A percentile compares a stretch with the other conserved stretches of the same genome.
Conservation (phyloP, 805 yeast genomes). For the Nakazawaea wickerhamii region DNA sequence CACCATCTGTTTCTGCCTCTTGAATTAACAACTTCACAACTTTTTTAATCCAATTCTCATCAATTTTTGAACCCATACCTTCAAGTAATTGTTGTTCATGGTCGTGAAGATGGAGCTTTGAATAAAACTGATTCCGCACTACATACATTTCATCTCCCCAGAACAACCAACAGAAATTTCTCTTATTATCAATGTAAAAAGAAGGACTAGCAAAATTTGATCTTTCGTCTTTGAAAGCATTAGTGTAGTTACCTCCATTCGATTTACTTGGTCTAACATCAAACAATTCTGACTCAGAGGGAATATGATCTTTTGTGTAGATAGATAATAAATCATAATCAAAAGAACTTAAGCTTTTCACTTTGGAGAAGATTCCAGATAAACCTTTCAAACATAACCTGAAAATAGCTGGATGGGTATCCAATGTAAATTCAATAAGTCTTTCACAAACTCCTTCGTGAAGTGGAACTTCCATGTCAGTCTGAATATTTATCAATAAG, state of each 20-base stretch:
- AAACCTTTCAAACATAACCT: constrained; percentile 57
- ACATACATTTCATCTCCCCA: constrained; percentile 61
- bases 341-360: constrained; percentile 38
- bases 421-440: constrained; percentile 41
- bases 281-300: constrained; percentile 33
- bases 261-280: constrained; percentile 34
- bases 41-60: constrained; percentile 52
- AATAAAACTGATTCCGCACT: constrained; percentile 28
- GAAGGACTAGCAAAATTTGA: constrained; percentile 37
- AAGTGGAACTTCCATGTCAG: constrained; percentile 43
- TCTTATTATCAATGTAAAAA: constrained; percentile 53
- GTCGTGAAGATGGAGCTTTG: constrained; percentile 27
- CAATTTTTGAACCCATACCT: constrained; percentile 39
- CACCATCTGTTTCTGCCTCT: constrained; percentile 64
- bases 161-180: constrained; percentile 62
- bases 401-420: constrained; percentile 67
- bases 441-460: constrained; percentile 35
- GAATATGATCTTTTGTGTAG: constrained; percentile 30
- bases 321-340: constrained; percentile 43
- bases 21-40: constrained; percentile 49
- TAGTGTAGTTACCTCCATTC: constrained; percentile 27
- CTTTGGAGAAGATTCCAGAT: constrained; percentile 43
- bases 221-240: constrained; percentile 47
- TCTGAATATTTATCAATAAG: constrained; percentile 46
- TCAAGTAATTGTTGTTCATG: constrained; percentile 38